Base-by-base conservation (phyloP, 768 basidiomycete genomes). In the Termitomyces sp. region DNA sequence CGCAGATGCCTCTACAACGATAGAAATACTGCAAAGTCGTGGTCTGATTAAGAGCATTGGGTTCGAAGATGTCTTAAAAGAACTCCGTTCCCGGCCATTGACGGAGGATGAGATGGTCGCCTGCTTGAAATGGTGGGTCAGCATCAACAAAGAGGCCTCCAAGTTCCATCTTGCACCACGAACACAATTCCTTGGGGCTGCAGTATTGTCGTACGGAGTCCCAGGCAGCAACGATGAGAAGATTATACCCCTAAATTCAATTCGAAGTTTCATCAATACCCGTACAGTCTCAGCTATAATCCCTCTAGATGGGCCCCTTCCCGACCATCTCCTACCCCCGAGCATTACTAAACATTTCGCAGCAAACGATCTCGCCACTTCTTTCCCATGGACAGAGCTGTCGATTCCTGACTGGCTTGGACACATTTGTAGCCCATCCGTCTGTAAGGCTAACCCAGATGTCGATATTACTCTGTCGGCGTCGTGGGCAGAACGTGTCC, bases 41-140 rank as follows among this genome's bases (percentile, higher is more conserved):
- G 83, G 82, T 3, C 74, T 94, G 72, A 78, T 98, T 20, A 85
- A 84, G 52, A 76, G 84, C 14, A 88, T 96, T 56, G 82, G 84
- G 0, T 91, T 96, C 65, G 75, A 81, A 27, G 97, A 98, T 69
- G 89, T 98, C 16, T 74, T 98, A 42, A 74, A 78, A 39, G 91
- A 96, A 67, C 78, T 99, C 16, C 81, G 82, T 13, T 71, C 79
- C 5, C 77, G 90, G 16, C 88, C 94, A 4, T 78, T 99, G 26
- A 68, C 70, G 4, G 83, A 91, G 66, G 73, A 76, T 5, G 92
- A 98, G 66, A 87, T 90, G 72, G 68, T 88, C n/a, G 86, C 85
- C 3, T 94, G 91, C 70, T 74, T 98, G 61, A 83, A 84, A 57
- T 98, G 97, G 96, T 95, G 95, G 91, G 79, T 81, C 52, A 74